Percentiles rank a stretch among this genome's conserved stretches.
Evolutionary conservation across 2,329 filamentous ascomycete species (phyloP).

Genomic region (Tolypocladium endophyticum): DNA sequence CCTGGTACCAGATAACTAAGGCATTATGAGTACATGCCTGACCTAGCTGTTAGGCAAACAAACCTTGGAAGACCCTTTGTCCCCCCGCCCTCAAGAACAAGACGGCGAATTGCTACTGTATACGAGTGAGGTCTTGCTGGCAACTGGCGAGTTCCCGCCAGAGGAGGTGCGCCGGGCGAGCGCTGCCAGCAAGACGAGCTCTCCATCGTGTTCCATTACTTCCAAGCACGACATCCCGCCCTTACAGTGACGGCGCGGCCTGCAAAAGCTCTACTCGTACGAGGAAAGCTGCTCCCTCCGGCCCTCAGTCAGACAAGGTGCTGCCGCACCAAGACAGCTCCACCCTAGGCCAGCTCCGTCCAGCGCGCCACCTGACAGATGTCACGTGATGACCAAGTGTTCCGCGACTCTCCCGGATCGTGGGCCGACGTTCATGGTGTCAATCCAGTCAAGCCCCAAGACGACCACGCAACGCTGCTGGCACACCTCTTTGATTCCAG

Average conservation of each 20-base stretch:
- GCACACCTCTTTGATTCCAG: conserved; percentile 2
- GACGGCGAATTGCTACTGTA: neutral
- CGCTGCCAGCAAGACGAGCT: neutral
- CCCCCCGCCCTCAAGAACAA: neutral
- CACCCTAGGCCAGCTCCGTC: neutral
- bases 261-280: neutral
- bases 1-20: neutral
- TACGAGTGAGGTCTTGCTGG: neutral
- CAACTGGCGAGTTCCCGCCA: neutral
- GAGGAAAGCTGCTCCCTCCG: too few relatives aligned
- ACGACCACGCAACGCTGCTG: neutral
- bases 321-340: neutral
- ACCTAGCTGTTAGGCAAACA: too few relatives aligned
- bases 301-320: neutral
- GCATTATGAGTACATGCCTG: too few relatives aligned
- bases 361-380: neutral
- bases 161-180: neutral
- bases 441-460: neutral
- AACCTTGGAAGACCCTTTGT: too few relatives aligned
- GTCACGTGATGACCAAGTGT: neutral
- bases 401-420: neutral
- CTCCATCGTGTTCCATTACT: neutral
- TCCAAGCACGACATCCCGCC: neutral
- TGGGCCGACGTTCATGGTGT: neutral
- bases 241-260: neutral